These are phyloP conservation scores for Trametes punicea DNA, from an alignment of 768 basidiomycete genomes.

Conservation along the genomic window DNA sequence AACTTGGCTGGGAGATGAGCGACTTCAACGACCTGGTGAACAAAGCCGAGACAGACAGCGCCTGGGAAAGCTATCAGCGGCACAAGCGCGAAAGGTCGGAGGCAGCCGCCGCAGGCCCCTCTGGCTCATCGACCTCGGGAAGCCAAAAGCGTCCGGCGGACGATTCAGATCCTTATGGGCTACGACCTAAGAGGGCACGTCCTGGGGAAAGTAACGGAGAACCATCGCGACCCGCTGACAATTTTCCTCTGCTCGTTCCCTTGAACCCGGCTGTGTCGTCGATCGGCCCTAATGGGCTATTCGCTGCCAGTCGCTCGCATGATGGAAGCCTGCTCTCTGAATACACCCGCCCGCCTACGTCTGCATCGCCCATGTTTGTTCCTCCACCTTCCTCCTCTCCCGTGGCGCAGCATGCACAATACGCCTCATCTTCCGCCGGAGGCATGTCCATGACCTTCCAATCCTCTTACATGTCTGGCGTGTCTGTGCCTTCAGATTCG, in stretches of 20 bases:
- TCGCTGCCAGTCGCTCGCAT: slow-evolving; percentile 41
- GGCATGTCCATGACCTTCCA: slow-evolving; percentile 31
- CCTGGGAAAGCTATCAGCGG: slow-evolving; percentile 82
- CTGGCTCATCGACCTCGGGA: slow-evolving; percentile 17
- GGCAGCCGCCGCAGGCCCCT: slow-evolving; percentile 27
- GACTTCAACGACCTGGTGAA: slow-evolving; percentile 83
- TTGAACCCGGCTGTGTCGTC: slow-evolving; percentile 41
- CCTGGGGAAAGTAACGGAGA: slow-evolving; percentile 32
- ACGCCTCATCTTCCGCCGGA: slow-evolving; percentile 34
- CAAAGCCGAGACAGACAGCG: slow-evolving; percentile 88
- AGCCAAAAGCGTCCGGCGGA: slow-evolving; percentile 56
- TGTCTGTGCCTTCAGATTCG: slow-evolving; percentile 57
- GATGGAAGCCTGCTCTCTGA: slow-evolving; percentile 59
- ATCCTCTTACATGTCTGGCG: slow-evolving; percentile 50
- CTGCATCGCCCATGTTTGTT: slow-evolving; percentile 61
- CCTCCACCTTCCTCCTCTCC: slow-evolving; percentile 41
- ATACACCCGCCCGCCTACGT: slow-evolving; percentile 49
- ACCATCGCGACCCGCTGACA: slow-evolving; percentile 28
- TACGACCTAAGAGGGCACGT: slow-evolving; percentile 52
- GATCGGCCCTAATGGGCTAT: slow-evolving; percentile 39
- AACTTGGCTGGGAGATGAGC: slow-evolving; percentile 72
- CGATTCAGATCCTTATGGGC: slow-evolving; percentile 31
- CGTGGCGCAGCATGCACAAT: slow-evolving; percentile 24
- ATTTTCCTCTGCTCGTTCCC: slow-evolving; percentile 57
- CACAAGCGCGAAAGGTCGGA: slow-evolving; percentile 50